These are phyloP conservation scores for Wickerhamiella hasegawae DNA, from an alignment of 805 yeast genomes.

Conservation along the genomic window DNA sequence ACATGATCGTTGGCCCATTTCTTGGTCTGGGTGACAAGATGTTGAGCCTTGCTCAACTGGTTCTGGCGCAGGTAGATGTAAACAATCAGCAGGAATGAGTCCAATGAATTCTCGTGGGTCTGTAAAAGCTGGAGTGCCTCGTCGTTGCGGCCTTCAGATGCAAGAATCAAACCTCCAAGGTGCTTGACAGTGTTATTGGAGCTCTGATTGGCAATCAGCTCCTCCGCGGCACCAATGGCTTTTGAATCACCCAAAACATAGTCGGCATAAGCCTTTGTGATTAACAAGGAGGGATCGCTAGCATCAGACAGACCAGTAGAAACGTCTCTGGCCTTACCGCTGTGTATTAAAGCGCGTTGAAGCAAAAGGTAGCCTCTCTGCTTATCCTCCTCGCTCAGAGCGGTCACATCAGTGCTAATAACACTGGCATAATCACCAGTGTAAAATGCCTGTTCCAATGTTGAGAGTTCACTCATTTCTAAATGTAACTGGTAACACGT, in stretches of 20 bases:
- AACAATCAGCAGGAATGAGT: slow-evolving; percentile 22
- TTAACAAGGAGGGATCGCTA: background rate
- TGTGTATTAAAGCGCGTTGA: slow-evolving; percentile 24
- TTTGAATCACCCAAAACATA: slow-evolving; percentile 13
- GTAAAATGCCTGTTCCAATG: slow-evolving; percentile 26
- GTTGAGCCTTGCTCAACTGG: slow-evolving; percentile 30
- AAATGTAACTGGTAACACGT: no score
- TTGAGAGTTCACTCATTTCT: slow-evolving; percentile 17
- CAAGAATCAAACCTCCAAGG: slow-evolving; percentile 27
- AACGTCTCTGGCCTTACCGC: slow-evolving; percentile 21
- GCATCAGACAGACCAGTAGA: background rate
- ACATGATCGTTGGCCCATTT: slow-evolving; percentile 53
- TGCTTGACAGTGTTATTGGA: slow-evolving; percentile 22
- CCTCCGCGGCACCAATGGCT: slow-evolving; percentile 7
- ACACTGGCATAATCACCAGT: slow-evolving; percentile 26
- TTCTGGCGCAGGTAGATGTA: slow-evolving; percentile 27
- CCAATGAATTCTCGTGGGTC: slow-evolving; percentile 26
- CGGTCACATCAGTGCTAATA: slow-evolving; percentile 14
- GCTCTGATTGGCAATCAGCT: slow-evolving; percentile 13
- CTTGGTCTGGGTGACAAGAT: slow-evolving; percentile 30
- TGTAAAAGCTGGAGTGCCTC: slow-evolving; percentile 28
- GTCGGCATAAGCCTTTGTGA: slow-evolving; percentile 15
- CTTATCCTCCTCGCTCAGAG: slow-evolving; percentile 13
- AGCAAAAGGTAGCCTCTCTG: slow-evolving; percentile 21
- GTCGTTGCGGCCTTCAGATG: slow-evolving; percentile 26